A percentile compares a stretch with the other conserved stretches of the same genome.
phyloP scores from a whole-genome alignment of 2,329 filamentous ascomycete genomes.

The Fusarium sp. region DNA sequence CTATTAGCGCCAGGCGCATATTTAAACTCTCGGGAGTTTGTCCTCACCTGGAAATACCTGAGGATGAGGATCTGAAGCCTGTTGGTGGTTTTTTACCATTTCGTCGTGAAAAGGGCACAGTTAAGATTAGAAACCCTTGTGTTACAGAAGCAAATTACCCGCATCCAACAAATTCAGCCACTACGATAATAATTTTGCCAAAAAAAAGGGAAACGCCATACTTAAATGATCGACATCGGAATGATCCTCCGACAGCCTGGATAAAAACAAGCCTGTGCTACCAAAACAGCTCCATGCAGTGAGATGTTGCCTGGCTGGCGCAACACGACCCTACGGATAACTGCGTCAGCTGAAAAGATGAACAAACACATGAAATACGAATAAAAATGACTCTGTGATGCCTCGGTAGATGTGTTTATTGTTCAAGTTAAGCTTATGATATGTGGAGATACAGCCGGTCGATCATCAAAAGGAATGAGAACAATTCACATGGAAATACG shows the following conservation, averaged over 20 bases:
- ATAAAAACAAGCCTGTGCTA: not conserved
- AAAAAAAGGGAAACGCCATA: not conserved
- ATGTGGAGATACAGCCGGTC: slow-evolving; percentile 1
- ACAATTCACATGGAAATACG: not conserved
- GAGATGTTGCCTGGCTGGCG: not conserved
- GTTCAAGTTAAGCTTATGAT: slow-evolving; percentile 17
- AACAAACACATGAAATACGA: not conserved
- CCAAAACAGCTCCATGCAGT: not conserved
- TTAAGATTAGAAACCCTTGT: not conserved
- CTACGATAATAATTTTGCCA: slow-evolving; percentile 9
- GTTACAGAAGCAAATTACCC: not conserved
- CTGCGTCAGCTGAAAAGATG: slow-evolving; percentile 2
- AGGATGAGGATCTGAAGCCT: not conserved
- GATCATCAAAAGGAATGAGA: slow-evolving; percentile 8
- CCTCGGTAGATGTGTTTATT: not conserved
- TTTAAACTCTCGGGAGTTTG: slow-evolving; percentile 16
- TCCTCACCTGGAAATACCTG: slow-evolving; percentile 18
- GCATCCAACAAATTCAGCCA: not conserved
- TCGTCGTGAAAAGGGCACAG: not conserved
- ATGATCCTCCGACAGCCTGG: slow-evolving; percentile 9
- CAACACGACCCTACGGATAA: slow-evolving; percentile 14
- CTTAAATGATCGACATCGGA: slow-evolving; percentile 2
- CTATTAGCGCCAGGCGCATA: not conserved
- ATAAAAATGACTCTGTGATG: not conserved
- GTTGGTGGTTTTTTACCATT: not conserved